Evolutionary conservation across 345 rosid genomes (phyloP), one percentile per base, ranked within the genome.

Genomic region (Salix koriyanagi): DNA sequence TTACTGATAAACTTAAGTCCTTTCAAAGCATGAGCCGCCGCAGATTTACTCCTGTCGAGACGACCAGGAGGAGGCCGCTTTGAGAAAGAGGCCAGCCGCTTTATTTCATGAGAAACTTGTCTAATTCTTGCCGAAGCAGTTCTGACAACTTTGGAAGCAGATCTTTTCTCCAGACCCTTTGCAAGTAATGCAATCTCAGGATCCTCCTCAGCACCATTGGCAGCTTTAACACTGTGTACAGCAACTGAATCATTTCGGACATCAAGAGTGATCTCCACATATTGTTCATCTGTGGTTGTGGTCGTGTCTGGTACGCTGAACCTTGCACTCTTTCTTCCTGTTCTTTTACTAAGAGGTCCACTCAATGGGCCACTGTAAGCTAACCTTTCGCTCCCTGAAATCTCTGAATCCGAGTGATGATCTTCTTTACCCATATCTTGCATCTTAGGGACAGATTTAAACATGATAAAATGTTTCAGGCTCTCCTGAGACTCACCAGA

Each of bases 1-100:
- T 88, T 90, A 79, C 92, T 90, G 14, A 92, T 90, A 56, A 92
- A 92, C 89, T 92, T 88, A 13, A 92, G 92, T 0, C 97, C 97
- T 8, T 88, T 90, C 79, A 92, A 69, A 28, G 94, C 94, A 37
- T 80, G 84, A 79, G 85, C 67, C 0, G 93, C 97, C 0, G 93
- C 93, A 0, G 97, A 79, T 79, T 89, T 92, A 0, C 87, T 84
- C 84, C 97, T 76, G 79, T 90, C 94, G 34, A 90, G 88, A 64
- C 83, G 86, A 61, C 85, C 79, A 70, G 71, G 82, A 4, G 80
- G 80, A 1, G 87, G 83, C 39, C 85, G 75, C 73, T 78, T 87
- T 7, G 90, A 78, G 54, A 89, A 87, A 0, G 97, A 89, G 6
- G 94, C 79, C 41, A 90, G 70, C 18, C 87, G 82, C 75, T 86